phyloP scores from a whole-genome alignment of 2,329 filamentous ascomycete genomes.

The Cordyceps fumosorosea region DNA sequence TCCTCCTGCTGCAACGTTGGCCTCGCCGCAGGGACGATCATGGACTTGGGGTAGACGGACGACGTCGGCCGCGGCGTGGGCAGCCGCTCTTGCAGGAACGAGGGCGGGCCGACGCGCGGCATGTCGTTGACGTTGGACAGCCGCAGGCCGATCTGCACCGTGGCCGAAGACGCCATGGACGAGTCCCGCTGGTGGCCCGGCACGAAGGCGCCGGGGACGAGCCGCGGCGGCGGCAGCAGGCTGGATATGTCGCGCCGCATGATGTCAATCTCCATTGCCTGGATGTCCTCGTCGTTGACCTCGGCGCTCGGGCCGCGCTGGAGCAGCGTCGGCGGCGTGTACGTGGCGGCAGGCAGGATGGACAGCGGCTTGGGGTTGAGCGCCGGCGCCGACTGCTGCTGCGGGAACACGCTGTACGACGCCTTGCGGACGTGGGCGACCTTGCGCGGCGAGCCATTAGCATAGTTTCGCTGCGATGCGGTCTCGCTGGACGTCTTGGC shows the following conservation, averaged over 20 bases:
- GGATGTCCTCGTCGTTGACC: not conserved
- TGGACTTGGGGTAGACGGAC: conserved; percentile 9
- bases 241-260: conserved; percentile 11
- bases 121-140: conserved; percentile 55
- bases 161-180: conserved; percentile 59
- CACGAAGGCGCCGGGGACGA: not conserved
- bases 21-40: not conserved
- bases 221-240: conserved; percentile 28
- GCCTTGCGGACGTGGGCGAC: conserved; percentile 13
- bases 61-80: conserved; percentile 10
- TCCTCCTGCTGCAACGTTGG: not conserved
- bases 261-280: conserved; percentile 1
- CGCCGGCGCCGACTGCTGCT: not conserved
- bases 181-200: conserved; percentile 46
- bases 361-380: conserved; percentile 24
- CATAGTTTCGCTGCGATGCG: not conserved
- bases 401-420: conserved; percentile 23
- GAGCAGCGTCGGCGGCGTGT: conserved; percentile 24
- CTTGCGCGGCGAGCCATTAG: not conserved
- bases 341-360: conserved; percentile 43
- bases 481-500: not conserved
- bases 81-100: conserved; percentile 10
- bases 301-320: not conserved
- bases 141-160: conserved; percentile 64
- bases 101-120: conserved; percentile 20